Base-by-base conservation (phyloP, 2,329 filamentous ascomycete species). In the Monilinia fructicola region DNA sequence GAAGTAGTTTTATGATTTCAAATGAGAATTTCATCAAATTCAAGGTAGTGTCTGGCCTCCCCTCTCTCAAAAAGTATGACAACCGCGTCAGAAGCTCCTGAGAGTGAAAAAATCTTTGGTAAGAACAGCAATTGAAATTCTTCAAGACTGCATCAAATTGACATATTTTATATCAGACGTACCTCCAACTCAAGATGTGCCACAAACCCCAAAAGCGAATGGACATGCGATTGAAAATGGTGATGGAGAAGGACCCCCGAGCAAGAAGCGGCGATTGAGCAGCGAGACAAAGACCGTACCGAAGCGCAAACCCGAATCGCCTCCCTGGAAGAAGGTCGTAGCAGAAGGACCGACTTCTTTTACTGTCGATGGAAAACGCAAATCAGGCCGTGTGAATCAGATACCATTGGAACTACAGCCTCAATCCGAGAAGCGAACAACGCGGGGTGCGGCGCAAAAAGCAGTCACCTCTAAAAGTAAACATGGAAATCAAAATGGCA, bases 261-360 rank as follows among this genome's bases (percentile, higher is more conserved):
- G 81, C 21, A 93, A 93, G 78, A 86, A 89, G 76, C 87, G 87
- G 69, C 87, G 87, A 76, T 82, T 85, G 40, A 81, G 80, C 69
- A 75, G 77, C 69, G 83, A 80, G 31, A 80, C 81, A 65, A 70
- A 78, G 67, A 77, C 81, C 69, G 78, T 81, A 69, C 77, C 80
- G 70, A 78, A 81, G 68, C 74, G 78, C 74, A 81, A 88, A 79
- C 80, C 81, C 64, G 83, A 84, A 68, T 98, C 94, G 70, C 95
- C 95, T 71, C 95, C 95, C 28, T 99, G 95, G 95, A 98, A 95
- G 81, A 91, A 87, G 74, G 85, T 91, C 69, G 85, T 85, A 67
- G 92, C 90, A 52, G 91, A 96, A 38, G 95, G 95, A 0, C 95
- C 95, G 28, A 95, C 94, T 4, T 90, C 91, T 0, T 93, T 96